phyloP scores from a whole-genome alignment of 176 grass and related monocot genomes.

The Ampelocalamus luodianensis region DNA sequence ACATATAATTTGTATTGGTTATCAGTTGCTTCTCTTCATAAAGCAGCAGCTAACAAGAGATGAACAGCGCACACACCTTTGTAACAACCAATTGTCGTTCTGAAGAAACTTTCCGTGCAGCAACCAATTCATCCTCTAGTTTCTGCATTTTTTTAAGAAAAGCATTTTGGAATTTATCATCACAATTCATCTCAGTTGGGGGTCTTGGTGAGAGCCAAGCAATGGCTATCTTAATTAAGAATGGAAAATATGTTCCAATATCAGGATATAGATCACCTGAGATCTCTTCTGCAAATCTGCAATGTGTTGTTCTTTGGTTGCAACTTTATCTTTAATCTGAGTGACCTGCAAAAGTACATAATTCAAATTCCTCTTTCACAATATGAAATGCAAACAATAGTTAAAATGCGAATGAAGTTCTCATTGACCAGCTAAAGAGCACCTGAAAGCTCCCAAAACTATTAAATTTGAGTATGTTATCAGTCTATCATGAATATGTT shows the following conservation, averaged over 20 bases:
- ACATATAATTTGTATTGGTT: neutral
- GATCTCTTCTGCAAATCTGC: constrained; percentile 68
- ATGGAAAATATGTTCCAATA: constrained; percentile 14
- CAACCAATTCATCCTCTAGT: constrained; percentile 71
- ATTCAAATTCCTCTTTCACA: constrained; percentile 32
- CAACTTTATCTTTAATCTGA: constrained; percentile 67
- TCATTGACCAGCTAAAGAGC: neutral
- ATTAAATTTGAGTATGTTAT: neutral
- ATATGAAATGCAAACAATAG: constrained; percentile 23
- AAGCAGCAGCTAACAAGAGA: constrained; percentile 21
- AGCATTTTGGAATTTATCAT: constrained; percentile 2
- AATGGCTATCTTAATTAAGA: neutral
- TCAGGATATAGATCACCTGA: constrained; percentile 55
- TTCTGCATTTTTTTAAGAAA: constrained; percentile 56
- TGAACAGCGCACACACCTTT: constrained; percentile 45
- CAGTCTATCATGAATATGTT: constrained; percentile 3
- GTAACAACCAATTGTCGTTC: constrained; percentile 63
- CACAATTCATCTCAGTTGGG: neutral
- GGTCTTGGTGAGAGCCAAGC: neutral
- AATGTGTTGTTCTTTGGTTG: constrained; percentile 62
- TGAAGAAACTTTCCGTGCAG: constrained; percentile 65
- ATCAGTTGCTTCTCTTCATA: constrained; percentile 19
- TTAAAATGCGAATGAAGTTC: neutral
- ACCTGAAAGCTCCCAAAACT: neutral
- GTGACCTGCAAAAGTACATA: constrained; percentile 53